A percentile compares a stretch with the other conserved stretches of the same genome.
phyloP scores from a whole-genome alignment of 192 early-diverging fungal species.

The Gamsiella multidivaricata region DNA sequence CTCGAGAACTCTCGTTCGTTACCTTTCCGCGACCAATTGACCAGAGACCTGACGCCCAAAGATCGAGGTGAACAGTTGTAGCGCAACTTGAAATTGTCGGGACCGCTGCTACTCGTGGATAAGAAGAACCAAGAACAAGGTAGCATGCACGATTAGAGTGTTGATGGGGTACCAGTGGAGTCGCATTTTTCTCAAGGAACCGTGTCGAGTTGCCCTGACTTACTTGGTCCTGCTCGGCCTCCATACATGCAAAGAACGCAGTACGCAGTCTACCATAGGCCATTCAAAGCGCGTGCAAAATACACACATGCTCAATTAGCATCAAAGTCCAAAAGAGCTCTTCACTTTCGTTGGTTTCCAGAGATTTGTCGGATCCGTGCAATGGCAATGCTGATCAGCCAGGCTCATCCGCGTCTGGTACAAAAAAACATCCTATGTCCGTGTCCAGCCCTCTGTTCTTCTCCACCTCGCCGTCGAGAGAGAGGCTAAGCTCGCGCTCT shows the following conservation, averaged over 20 bases:
- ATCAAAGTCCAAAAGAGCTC: slow-evolving; percentile 10
- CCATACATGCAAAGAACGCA: slow-evolving; percentile 52
- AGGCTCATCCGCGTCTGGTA: not conserved
- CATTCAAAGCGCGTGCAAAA: not conserved
- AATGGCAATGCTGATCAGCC: slow-evolving; percentile 1
- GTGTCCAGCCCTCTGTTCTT: too few species aligned
- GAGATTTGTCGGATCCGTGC: too few species aligned
- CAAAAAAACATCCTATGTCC: too few species aligned
- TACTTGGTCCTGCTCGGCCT: slow-evolving; percentile 44
- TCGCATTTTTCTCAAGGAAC: too few species aligned
- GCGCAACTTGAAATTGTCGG: slow-evolving; percentile 29
- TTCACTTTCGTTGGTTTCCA: too few species aligned
- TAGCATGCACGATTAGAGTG: not conserved
- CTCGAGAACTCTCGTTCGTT: not conserved
- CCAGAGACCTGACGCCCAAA: slow-evolving; percentile 54
- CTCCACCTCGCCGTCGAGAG: not conserved
- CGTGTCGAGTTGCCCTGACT: not conserved
- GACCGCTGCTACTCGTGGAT: slow-evolving; percentile 9
- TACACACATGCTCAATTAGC: not conserved
- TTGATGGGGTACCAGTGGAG: not conserved
- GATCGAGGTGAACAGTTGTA: slow-evolving; percentile 45
- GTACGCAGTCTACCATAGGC: slow-evolving; percentile 33
- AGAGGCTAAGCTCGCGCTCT: too few species aligned
- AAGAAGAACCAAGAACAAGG: too few species aligned
- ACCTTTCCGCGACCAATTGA: slow-evolving; percentile 42